phyloP scores from a whole-genome alignment of 2,329 filamentous ascomycete genomes.

The Phoma herbarum region DNA sequence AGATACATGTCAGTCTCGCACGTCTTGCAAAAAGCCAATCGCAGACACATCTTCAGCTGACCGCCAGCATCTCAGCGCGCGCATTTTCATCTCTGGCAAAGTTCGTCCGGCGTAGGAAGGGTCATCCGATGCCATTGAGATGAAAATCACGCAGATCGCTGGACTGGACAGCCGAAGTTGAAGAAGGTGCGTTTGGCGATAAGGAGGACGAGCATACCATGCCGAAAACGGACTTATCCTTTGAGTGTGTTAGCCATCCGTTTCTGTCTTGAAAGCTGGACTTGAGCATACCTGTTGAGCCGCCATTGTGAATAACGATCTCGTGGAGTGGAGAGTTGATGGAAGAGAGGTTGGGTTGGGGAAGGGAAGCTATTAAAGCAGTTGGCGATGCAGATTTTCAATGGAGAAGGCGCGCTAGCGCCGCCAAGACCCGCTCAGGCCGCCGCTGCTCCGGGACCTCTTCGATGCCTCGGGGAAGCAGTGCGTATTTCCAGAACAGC shows the following conservation, averaged over 20 bases:
- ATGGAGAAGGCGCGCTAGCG: slow-evolving; percentile 22
- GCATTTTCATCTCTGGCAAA: slow-evolving; percentile 33
- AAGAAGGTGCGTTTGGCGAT: slow-evolving; percentile 26
- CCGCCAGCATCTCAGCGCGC: slow-evolving; percentile 29
- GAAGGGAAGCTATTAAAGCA: slow-evolving; percentile 37
- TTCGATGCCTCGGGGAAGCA: slow-evolving; percentile 34
- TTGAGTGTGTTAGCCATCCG: neutral
- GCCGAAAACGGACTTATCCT: slow-evolving; percentile 42
- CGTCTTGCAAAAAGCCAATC: neutral
- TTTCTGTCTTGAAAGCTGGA: neutral
- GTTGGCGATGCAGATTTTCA: slow-evolving; percentile 30
- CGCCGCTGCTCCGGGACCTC: slow-evolving; percentile 33
- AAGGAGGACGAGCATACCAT: slow-evolving; percentile 49
- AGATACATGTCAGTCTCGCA: slow-evolving; percentile 37
- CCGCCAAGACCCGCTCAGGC: slow-evolving; percentile 35
- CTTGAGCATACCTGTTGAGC: slow-evolving; percentile 10
- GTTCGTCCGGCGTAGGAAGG: slow-evolving; percentile 25
- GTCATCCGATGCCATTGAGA: slow-evolving; percentile 44
- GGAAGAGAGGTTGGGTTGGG: slow-evolving; percentile 30
- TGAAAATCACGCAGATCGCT: slow-evolving; percentile 29
- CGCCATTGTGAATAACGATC: slow-evolving; percentile 21
- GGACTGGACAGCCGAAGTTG: slow-evolving; percentile 28
- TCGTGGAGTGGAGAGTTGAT: slow-evolving; percentile 32
- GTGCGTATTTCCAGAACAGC: slow-evolving; percentile 18
- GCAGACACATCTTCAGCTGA: slow-evolving; percentile 27